Evolutionary conservation across 1,284 basidiomycete genomes (phyloP).

Genomic region (Tilletia caries): DNA sequence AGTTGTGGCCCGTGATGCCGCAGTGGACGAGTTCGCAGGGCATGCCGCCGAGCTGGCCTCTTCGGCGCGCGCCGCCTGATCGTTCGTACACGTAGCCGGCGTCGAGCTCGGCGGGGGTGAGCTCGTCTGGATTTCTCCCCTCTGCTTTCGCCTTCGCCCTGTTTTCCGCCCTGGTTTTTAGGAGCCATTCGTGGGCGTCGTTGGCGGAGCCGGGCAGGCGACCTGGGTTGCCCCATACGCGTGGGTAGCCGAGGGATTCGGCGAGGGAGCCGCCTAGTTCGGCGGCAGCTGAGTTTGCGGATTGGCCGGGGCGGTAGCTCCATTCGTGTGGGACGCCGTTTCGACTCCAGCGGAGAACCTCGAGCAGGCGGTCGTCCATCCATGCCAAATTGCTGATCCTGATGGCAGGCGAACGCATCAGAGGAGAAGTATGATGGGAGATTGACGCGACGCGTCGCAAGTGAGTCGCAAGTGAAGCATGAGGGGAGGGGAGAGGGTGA

Average conservation of each 20-base stretch:
- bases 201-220: conserved; percentile 26
- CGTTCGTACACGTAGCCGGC: conserved; percentile 34
- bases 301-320: conserved; percentile 40
- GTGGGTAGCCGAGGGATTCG: conserved; percentile 40
- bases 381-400: conserved; percentile 47
- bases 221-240: conserved; percentile 40
- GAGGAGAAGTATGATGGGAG: neutral
- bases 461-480: no score
- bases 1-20: conserved; percentile 44
- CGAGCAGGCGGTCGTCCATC: conserved; percentile 52
- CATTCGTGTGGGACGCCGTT: conserved; percentile 39
- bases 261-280: conserved; percentile 33
- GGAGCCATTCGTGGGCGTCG: conserved; percentile 24
- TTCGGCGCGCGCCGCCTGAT: conserved; percentile 33
- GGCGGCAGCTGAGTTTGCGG: conserved; percentile 24
- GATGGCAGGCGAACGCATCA: neutral
- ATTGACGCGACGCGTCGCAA: no score
- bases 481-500: no score
- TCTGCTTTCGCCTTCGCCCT: neutral
- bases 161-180: conserved; percentile 16
- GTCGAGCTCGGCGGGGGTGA: neutral
- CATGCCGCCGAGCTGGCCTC: conserved; percentile 47
- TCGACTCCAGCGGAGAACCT: conserved; percentile 44
- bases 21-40: conserved; percentile 55
- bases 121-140: neutral